phyloP scores from a whole-genome alignment of 192 early-diverging fungal genomes.

The Backusella circina region DNA sequence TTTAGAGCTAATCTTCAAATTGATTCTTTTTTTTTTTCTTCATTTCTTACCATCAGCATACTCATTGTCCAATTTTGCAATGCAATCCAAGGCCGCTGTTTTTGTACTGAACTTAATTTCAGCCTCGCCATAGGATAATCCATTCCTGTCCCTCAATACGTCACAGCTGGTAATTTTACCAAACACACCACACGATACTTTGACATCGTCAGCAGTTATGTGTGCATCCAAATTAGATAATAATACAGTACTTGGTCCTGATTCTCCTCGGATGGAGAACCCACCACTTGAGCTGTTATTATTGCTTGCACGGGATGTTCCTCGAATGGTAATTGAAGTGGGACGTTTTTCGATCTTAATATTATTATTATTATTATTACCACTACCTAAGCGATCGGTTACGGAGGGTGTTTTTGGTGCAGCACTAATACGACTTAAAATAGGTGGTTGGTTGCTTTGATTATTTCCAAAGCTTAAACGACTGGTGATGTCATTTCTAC shows the following conservation, averaged over 20 bases:
- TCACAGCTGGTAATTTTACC: constrained; percentile 33
- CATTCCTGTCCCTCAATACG: constrained; percentile 27
- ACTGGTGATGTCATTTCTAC: not conserved
- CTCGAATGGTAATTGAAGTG: not conserved
- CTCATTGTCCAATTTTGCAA: constrained; percentile 42
- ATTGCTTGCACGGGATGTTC: not conserved
- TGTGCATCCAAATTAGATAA: constrained; percentile 46
- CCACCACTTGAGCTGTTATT: not conserved
- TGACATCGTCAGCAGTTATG: constrained; percentile 44
- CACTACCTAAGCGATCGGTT: not conserved
- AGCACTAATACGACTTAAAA: not conserved
- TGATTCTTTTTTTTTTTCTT: not conserved
- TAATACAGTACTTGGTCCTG: constrained; percentile 43
- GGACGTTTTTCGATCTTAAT: not conserved
- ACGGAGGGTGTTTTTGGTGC: not conserved
- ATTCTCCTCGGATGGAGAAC: constrained; percentile 42
- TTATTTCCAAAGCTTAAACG: not conserved
- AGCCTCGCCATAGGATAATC: constrained; percentile 39
- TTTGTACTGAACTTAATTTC: constrained; percentile 44
- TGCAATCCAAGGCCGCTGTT: constrained; percentile 35
- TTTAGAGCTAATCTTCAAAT: no score
- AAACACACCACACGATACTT: constrained; percentile 35
- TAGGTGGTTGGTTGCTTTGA: not conserved
- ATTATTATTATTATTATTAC: no score
- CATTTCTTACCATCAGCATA: constrained; percentile 40